These are phyloP conservation scores for Puccinellia tenuiflora DNA, from an alignment of 176 grass and related monocot genomes.

Conservation along the genomic window DNA sequence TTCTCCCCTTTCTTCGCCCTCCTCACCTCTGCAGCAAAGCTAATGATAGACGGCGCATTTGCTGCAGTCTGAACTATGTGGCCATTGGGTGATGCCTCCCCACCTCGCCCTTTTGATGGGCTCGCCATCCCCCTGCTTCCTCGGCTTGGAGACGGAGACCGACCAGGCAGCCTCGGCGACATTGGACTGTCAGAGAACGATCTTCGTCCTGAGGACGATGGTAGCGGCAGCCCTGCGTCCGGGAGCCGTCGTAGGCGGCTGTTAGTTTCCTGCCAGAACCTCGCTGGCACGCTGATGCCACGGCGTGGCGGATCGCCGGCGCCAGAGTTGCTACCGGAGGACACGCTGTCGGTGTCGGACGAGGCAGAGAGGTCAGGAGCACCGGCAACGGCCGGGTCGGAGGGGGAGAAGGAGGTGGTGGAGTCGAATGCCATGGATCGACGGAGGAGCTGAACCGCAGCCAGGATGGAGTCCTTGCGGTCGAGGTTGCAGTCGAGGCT, in stretches of 20 bases:
- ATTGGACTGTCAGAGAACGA: conserved; percentile 54
- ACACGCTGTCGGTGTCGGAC: conserved; percentile 87
- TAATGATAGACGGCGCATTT: conserved; percentile 92
- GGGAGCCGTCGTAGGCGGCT: conserved; percentile 74
- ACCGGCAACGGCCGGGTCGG: conserved; percentile 35
- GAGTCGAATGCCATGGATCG: conserved; percentile 81
- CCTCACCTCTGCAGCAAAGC: conserved; percentile 91
- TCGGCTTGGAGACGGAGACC: conserved; percentile 49
- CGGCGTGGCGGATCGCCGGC: conserved; percentile 51
- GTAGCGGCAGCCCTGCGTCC: conserved; percentile 39
- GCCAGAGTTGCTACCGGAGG: conserved; percentile 89
- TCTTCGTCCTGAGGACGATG: conserved; percentile 37
- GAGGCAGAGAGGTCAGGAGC: conserved; percentile 67
- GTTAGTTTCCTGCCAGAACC: conserved; percentile 92
- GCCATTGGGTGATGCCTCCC: conserved; percentile 32
- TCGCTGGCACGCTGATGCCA: conserved; percentile 81
- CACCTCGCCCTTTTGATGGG: conserved; percentile 45
- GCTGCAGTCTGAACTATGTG: conserved; percentile 28
- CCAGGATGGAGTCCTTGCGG: conserved; percentile 80
- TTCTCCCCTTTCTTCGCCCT: conserved; percentile 91
- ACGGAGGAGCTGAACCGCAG: conserved; percentile 65
- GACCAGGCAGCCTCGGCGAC: conserved; percentile 43
- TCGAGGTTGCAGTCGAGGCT: conserved; percentile 85
- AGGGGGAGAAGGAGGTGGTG: conserved; percentile 33
- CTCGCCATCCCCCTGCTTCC: conserved; percentile 46